Percentiles rank a stretch among this genome's conserved stretches.
Conservation (phyloP, 1,284 basidiomycete species). For the Naganishia albida region DNA sequence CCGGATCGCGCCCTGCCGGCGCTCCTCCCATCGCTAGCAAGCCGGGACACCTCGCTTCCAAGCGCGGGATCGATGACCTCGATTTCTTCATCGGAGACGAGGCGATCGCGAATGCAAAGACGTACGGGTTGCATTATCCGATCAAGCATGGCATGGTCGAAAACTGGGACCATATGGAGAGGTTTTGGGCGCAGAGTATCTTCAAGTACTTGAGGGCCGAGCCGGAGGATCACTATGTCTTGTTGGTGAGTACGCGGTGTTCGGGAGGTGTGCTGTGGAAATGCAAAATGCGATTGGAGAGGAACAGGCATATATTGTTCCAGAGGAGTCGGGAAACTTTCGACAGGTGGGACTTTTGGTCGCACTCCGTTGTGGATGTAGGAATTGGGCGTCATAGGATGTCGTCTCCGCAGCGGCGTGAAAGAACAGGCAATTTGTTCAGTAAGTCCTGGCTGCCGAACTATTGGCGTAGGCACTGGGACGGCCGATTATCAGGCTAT, state of each 20-base stretch:
- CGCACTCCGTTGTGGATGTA: background rate
- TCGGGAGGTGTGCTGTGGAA: background rate
- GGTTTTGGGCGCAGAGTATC: slow-evolving; percentile 99
- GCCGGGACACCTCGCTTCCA: slow-evolving; percentile 89
- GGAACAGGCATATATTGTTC: no score
- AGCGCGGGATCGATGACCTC: slow-evolving; percentile 96
- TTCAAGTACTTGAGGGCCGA: slow-evolving; percentile 99
- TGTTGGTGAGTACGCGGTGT: slow-evolving; percentile 69
- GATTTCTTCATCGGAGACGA: slow-evolving; percentile 99
- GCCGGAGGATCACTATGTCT: slow-evolving; percentile 98
- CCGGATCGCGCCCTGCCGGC: slow-evolving; percentile 40
- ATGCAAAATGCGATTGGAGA: background rate
- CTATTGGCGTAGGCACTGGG: no score
- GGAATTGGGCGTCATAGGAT: no score
- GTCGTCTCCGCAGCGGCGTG: no score
- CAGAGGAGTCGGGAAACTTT: no score
- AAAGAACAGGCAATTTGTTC: no score
- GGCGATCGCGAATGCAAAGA: slow-evolving; percentile 82
- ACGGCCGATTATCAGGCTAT: no score
- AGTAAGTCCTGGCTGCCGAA: no score
- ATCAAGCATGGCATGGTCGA: slow-evolving; percentile 98
- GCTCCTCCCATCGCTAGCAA: slow-evolving; percentile 65
- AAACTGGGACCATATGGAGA: slow-evolving; percentile 99
- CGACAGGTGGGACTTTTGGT: background rate
- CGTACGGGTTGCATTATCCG: slow-evolving; percentile 92